phyloP scores from a whole-genome alignment of 2,329 filamentous ascomycete genomes.

The Fonsecaea pedrosoi region DNA sequence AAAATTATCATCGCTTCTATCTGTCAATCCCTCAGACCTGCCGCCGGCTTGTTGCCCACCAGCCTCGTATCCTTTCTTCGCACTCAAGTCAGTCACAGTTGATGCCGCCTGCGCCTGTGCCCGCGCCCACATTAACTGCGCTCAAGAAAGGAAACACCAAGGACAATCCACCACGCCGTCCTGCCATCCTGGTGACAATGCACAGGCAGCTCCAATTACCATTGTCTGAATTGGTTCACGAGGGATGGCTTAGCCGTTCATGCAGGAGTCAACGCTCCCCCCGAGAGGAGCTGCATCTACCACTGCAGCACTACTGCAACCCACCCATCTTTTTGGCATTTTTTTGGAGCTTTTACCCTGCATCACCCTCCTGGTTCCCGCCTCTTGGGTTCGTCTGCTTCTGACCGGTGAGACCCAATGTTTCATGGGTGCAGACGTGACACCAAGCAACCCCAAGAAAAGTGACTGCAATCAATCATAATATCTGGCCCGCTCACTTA shows the following conservation, averaged over 20 bases:
- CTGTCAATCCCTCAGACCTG: too few relatives aligned
- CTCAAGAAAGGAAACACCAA: neutral
- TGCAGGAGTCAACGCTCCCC: constrained; percentile 29
- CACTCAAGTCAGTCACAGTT: neutral
- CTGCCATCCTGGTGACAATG: constrained; percentile 15
- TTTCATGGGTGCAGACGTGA: constrained; percentile 15
- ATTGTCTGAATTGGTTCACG: constrained; percentile 26
- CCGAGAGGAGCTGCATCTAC: constrained; percentile 24
- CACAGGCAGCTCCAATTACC: constrained; percentile 8
- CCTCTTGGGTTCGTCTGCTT: constrained; percentile 15
- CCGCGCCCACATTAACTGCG: constrained; percentile 3
- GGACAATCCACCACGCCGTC: neutral
- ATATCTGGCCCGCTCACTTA: constrained; percentile 2
- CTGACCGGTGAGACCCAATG: constrained; percentile 36
- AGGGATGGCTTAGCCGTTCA: constrained; percentile 26
- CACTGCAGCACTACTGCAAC: constrained; percentile 34
- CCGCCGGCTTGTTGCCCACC: too few relatives aligned
- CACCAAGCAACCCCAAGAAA: neutral
- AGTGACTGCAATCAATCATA: constrained; percentile 7
- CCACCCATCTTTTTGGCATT: constrained; percentile 18
- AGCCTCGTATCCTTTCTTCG: neutral
- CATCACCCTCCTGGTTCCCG: constrained; percentile 21
- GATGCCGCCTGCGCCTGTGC: neutral
- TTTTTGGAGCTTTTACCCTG: constrained; percentile 23
- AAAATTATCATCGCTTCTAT: too few relatives aligned